Evolutionary conservation across 1,284 basidiomycete genomes (phyloP), one percentile per base, ranked within the genome.

Genomic region (Trichosporon coremiiforme): DNA sequence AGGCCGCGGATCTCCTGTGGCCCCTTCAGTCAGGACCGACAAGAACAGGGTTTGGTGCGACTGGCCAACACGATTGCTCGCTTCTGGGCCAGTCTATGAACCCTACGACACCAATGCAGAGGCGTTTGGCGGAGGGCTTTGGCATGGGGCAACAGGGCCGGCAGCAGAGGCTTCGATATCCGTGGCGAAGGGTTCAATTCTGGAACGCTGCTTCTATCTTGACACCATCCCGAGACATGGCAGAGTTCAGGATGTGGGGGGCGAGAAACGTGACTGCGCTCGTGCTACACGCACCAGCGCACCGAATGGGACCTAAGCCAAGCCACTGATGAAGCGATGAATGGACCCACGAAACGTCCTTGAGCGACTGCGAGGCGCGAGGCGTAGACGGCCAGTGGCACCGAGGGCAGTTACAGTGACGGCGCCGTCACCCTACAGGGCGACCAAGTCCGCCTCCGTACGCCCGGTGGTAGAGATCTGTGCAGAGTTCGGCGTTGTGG

Each of bases 391-490:
- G n/a, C 47, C 6, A 25, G 50, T 53, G 50, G 50, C 50, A 53
- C 22, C 6, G n/a, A 53, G 50, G 22, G 20, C 20, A 25, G 50
- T 25, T 25, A 53, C 5, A 53, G 36, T 20, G 4, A 53, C 50
- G 50, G 4, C 20, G 50, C 50, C 22, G 20, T 53, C 50, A 17
- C 50, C 50, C 50, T 53, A 20, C 12, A 20, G 22, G 50, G 20
- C 20, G 50, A 8, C 50, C 10, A 8, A 2, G 20, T 22, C 50
- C 50, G 50, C 50, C 50, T 53, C 50, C 50, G 20, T 12, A 25
- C 50, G 50, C 50, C 50, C 9, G 9, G 50, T 53, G 50, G 20
- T 20, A 53, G 50, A 53, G 50, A 53, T 53, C 50, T 53, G 50
- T 53, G 50, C 50, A 53, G 20, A 9, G 22, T 45, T 10, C n/a